Percentiles rank a stretch among this genome's conserved stretches.
Conservation (phyloP, 257 asterid species). For the Solanum lycopersicoides region DNA sequence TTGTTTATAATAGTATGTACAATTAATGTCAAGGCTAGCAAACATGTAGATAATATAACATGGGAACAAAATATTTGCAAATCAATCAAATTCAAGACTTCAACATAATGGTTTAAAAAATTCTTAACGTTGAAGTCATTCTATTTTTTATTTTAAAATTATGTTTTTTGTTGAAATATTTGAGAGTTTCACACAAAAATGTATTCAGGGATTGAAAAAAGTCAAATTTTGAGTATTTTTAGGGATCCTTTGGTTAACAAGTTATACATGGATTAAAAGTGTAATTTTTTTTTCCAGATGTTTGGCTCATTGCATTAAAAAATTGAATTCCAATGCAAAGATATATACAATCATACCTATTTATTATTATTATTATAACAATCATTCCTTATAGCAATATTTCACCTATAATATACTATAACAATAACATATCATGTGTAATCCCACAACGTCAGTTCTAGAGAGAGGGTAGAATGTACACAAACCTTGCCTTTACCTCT, state of each 20-base stretch:
- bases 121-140: neutral
- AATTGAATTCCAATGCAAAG: neutral
- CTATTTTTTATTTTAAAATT: neutral
- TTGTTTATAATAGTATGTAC: neutral
- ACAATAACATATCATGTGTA: too few species aligned
- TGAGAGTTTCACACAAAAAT: neutral
- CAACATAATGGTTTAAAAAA: neutral
- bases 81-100: neutral
- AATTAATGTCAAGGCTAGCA: neutral
- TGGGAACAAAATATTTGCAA: neutral
- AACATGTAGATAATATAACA: neutral
- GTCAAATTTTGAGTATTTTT: neutral
- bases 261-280: neutral
- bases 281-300: neutral
- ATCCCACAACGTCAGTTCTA: neutral
- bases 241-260: neutral
- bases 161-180: neutral
- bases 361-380: too few species aligned
- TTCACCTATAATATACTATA: neutral
- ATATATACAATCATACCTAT: neutral
- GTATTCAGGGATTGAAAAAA: neutral
- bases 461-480: neutral
- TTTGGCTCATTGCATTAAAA: neutral
- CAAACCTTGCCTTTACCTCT: neutral
- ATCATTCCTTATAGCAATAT: neutral